Percentiles rank a stretch among this genome's conserved stretches.
These are phyloP conservation scores for Epichloe scottii DNA, from an alignment of 2,329 filamentous ascomycete genomes.

Conservation along the genomic window DNA sequence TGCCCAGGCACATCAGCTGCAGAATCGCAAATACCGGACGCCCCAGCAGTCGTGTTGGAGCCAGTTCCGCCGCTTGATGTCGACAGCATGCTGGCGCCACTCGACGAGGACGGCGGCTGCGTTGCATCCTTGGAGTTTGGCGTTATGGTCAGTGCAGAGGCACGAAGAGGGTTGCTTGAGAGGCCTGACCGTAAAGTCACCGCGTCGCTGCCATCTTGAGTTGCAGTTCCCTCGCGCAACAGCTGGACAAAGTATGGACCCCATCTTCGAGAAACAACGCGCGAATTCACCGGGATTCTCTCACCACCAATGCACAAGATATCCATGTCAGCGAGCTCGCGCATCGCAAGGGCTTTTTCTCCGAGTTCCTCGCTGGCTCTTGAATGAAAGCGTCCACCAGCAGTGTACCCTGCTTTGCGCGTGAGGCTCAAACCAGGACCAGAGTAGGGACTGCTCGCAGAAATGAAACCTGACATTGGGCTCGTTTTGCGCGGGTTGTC, in stretches of 20 bases:
- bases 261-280: slow-evolving; percentile 79
- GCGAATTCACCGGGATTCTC: slow-evolving; percentile 84
- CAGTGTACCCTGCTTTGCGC: slow-evolving; percentile 50
- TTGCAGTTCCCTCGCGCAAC: slow-evolving; percentile 65
- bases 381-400: slow-evolving; percentile 65
- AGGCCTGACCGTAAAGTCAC: slow-evolving; percentile 59
- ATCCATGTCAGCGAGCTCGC: slow-evolving; percentile 94
- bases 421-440: slow-evolving; percentile 43
- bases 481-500: slow-evolving; percentile 76
- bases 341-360: slow-evolving; percentile 61
- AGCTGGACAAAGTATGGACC: slow-evolving; percentile 93
- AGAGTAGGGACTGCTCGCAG: slow-evolving; percentile 61
- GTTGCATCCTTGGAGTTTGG: slow-evolving; percentile 43
- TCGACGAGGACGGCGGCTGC: slow-evolving; percentile 28
- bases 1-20: slow-evolving; percentile 19
- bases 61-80: slow-evolving; percentile 15
- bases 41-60: neutral
- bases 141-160: slow-evolving; percentile 79
- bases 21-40: slow-evolving; percentile 25
- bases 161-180: slow-evolving; percentile 47
- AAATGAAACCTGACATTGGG: slow-evolving; percentile 73
- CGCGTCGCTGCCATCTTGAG: slow-evolving; percentile 60
- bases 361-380: slow-evolving; percentile 76
- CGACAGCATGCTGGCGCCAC: slow-evolving; percentile 28
- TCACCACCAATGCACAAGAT: slow-evolving; percentile 85